Percentiles rank a stretch among this genome's conserved stretches.
Evolutionary conservation across 2,329 filamentous ascomycete genomes (phyloP).

Genomic region (Stagonosporopsis rhizophila): DNA sequence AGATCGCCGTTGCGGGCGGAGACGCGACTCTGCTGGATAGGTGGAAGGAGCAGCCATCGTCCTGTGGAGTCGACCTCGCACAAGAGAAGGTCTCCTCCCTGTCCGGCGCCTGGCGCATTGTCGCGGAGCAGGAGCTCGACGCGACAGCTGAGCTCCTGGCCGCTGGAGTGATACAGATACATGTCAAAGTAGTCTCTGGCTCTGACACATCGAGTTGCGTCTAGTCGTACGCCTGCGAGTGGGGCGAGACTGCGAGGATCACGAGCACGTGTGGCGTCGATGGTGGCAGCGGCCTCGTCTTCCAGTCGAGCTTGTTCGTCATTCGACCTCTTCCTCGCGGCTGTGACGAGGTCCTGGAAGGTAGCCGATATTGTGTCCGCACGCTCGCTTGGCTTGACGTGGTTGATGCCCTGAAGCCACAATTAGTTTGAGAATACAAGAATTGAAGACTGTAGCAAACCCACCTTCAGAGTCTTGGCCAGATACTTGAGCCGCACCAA

Average conservation of each 20-base stretch:
- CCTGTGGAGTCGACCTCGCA: slow-evolving; percentile 83
- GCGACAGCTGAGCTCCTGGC: slow-evolving; percentile 86
- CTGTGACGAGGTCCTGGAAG: slow-evolving; percentile 77
- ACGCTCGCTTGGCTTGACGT: slow-evolving; percentile 61
- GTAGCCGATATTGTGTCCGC: slow-evolving; percentile 65
- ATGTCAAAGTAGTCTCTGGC: slow-evolving; percentile 91
- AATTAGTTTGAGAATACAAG: too few species aligned
- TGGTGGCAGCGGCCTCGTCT: slow-evolving; percentile 85
- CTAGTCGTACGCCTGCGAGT: slow-evolving; percentile 73
- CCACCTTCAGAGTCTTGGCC: slow-evolving; percentile 78
- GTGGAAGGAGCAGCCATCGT: slow-evolving; percentile 90
- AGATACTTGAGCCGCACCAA: slow-evolving; percentile 88
- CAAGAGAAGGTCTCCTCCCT: slow-evolving; percentile 85
- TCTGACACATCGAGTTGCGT: slow-evolving; percentile 80
- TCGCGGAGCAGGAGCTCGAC: slow-evolving; percentile 88
- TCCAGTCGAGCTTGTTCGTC: slow-evolving; percentile 76
- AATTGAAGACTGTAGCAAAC: too few species aligned
- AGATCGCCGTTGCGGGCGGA: slow-evolving; percentile 80
- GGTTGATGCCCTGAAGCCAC: slow-evolving; percentile 63
- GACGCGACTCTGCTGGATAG: slow-evolving; percentile 73
- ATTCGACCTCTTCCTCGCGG: slow-evolving; percentile 75
- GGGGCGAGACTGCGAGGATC: slow-evolving; percentile 79
- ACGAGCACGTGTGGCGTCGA: slow-evolving; percentile 80
- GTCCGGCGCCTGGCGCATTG: slow-evolving; percentile 69
- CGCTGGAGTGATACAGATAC: slow-evolving; percentile 84